Percentiles rank a stretch among this genome's conserved stretches.
These are phyloP conservation scores for Naganishia albida DNA, from an alignment of 1,284 basidiomycete species.

Conservation along the genomic window DNA sequence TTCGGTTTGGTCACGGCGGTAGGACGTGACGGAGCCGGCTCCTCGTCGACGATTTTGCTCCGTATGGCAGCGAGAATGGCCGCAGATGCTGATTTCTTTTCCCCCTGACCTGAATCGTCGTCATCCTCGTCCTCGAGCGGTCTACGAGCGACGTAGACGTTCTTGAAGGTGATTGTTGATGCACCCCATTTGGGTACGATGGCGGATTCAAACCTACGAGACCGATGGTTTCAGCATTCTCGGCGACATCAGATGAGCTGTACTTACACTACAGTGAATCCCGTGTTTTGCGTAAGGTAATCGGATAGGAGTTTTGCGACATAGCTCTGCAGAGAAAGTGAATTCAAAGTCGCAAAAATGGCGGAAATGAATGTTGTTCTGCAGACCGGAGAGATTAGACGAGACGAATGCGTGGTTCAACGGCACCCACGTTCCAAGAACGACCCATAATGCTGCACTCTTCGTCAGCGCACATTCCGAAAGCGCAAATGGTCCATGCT, in stretches of 20 bases:
- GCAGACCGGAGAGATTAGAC: slow-evolving; percentile 81
- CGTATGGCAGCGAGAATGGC: slow-evolving; percentile 18
- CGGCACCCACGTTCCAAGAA: slow-evolving; percentile 15
- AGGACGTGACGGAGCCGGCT: slow-evolving; percentile 30
- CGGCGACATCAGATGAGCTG: not conserved
- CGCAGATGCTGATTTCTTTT: slow-evolving; percentile 7
- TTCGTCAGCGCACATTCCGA: not conserved
- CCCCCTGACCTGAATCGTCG: slow-evolving; percentile 26
- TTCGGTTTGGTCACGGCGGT: slow-evolving; percentile 46
- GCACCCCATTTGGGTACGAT: slow-evolving; percentile 98
- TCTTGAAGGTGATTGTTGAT: slow-evolving; percentile 91
- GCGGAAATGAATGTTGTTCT: slow-evolving; percentile 97
- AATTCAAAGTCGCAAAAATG: slow-evolving; percentile 84
- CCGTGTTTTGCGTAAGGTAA: slow-evolving; percentile 89
- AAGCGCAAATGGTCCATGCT: slow-evolving; percentile 33
- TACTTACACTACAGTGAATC: slow-evolving; percentile 76
- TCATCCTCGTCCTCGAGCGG: slow-evolving; percentile 52
- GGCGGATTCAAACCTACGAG: slow-evolving; percentile 78
- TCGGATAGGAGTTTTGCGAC: slow-evolving; percentile 87
- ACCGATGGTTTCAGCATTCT: not conserved
- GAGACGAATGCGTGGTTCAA: slow-evolving; percentile 31
- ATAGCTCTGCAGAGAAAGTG: slow-evolving; percentile 86
- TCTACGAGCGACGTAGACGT: slow-evolving; percentile 88
- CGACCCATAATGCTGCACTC: slow-evolving; percentile 13
- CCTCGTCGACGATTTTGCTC: slow-evolving; percentile 5